Base-by-base conservation (phyloP, 805 yeast species). In the Candida piceae region DNA sequence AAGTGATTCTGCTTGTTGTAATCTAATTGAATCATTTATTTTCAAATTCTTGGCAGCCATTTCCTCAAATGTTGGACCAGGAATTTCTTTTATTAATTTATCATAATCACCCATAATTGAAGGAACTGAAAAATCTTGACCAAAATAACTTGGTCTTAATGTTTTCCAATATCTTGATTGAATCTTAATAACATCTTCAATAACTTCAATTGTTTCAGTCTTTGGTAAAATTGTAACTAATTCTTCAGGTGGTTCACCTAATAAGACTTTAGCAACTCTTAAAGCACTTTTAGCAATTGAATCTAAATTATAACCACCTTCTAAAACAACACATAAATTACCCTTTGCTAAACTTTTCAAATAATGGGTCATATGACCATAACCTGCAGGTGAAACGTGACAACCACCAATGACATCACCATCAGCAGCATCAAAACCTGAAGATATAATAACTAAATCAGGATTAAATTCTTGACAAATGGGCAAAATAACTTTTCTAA, bases 371-470 rank as follows among this genome's bases (percentile, higher is more conserved):
- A 93, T 88, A 45, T 88, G 89, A 7, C 96, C 97, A 58, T 93
- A 93, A 11, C 96, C 96, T 26, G 88, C 83, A 2, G 98, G 98
- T 0, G 96, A 74, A 2, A 93, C 95, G 57, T 86, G 94, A 59
- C 97, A 93, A 32, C 90, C 95, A 9, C 98, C 99, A 45, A 93
- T 85, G 40, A 87, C 81, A 61, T 93, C 99, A 41, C 97, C 97
- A 52, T 86, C 96, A 1, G 99, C 99, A 16, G 98, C 98, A 64
- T 93, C 99, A 52, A 93, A 93, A 0, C 99, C 99, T 1, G 97
- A 80, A 15, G 96, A 85, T 22, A 93, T 80, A 24, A 93, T 86
- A 4, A 89, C 90, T 45, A 93, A 69, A 63, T 93, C 98, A 0
- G 99, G 97, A 53, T 80, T 80, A 52, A 82, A 93, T 58, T 93